Evolutionary conservation across 371 early-diverging fungal genomes (phyloP), one percentile per base, ranked within the genome.

Genomic region (Parasitella parasitica): DNA sequence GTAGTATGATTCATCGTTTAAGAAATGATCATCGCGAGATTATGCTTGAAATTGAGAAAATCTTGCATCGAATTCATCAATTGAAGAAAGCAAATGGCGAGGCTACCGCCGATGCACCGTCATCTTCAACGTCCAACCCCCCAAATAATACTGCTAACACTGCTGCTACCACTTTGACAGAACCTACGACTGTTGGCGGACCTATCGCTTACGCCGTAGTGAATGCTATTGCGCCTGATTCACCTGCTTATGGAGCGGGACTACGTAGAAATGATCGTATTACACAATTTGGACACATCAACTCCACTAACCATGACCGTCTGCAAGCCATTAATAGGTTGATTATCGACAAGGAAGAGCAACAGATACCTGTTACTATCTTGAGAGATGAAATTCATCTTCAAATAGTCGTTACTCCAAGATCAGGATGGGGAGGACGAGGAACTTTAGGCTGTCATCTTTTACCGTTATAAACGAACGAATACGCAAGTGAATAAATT

Each of bases 161-260:
- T 28, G 61, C 34, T 5, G 30, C 46, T 50, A 34, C n/a, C n/a
- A n/a, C n/a, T n/a, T n/a, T n/a, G n/a, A n/a, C 28, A 28, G 51
- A 26, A 32, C 2, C 6, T 32, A 32, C 32, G 4, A 28, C 16
- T 2, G 65, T 56, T 41, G 70, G 49, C 54, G 36, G 20, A 4
- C 12, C 57, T 16, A n/a, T 35, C 35, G 56, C 94, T 6, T 92
- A 95, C 78, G 94, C 94, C 2, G 70, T 81, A 3, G 86, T 96
- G n/a, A 89, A 90, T 64, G 85, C 83, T 0, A 92, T 96, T 4
- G 90, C 91, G 22, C 90, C 89, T 0, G 89, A 88, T 57, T 92
- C 93, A 3, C 95, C 96, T 6, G 93, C 94, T 0, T 63, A 66
- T 15, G 76, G 67, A 26, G 91, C 91, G 2, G 91, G 91, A 0